These are phyloP conservation scores for Corchorus olitorius DNA, from an alignment of 345 rosid genomes.

Conservation along the genomic window DNA sequence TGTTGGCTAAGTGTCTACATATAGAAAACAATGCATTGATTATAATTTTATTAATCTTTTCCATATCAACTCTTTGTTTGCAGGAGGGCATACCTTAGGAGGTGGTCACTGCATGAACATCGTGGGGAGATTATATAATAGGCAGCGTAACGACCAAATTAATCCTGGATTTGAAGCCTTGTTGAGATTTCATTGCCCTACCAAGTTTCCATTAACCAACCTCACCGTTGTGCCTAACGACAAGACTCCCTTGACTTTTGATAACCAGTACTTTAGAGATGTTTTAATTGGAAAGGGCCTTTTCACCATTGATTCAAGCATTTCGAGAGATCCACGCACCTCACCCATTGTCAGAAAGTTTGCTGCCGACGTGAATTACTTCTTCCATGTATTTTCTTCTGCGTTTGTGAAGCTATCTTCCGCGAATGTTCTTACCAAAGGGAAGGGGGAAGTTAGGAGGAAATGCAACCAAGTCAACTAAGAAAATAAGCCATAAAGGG, in stretches of 20 bases:
- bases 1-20: too few species aligned
- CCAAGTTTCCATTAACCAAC: not conserved
- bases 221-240: slow-evolving; percentile 5
- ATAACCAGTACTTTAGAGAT: not conserved
- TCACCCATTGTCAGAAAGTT: slow-evolving; percentile 1
- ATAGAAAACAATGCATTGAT: too few species aligned
- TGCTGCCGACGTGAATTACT: not conserved
- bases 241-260: not conserved
- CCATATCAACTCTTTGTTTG: not conserved
- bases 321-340: not conserved
- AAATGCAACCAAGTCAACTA: slow-evolving; percentile 12
- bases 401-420: slow-evolving; percentile 17
- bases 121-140: not conserved
- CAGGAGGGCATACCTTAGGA: slow-evolving; percentile 1
- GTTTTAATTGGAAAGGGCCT: not conserved
- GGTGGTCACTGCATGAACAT: slow-evolving; percentile 4
- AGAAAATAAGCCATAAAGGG: not conserved
- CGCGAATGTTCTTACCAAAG: slow-evolving; percentile 6
- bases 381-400: slow-evolving; percentile 11
- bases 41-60: too few species aligned
- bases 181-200: not conserved
- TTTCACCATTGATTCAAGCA: slow-evolving; percentile 9
- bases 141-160: not conserved
- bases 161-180: not conserved
- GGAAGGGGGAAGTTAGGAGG: slow-evolving; percentile 9